Evolutionary conservation across 2,329 filamentous ascomycete genomes (phyloP), one percentile per base, ranked within the genome.

Genomic region (Colletotrichum aenigma): DNA sequence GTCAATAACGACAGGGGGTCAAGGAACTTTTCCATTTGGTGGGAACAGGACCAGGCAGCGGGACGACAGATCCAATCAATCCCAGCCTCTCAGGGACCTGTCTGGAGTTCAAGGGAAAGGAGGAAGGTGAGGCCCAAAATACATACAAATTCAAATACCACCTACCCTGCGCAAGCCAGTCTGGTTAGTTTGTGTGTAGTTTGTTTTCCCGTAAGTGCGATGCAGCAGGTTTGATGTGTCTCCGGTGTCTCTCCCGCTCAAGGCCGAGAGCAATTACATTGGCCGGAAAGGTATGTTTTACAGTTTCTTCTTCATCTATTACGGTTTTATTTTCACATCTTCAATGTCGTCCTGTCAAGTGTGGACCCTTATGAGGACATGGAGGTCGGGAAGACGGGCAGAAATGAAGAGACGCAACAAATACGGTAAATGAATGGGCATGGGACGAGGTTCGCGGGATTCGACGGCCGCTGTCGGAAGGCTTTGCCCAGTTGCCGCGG

Each of bases 271-370:
- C 34, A 52, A 60, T 21, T 26, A 30, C 12, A 62, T 43, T 32
- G 65, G 30, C 38, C 18, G 52, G 52, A 43, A 18, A 48, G 6
- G 43, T 24, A 48, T 73, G 73, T 65, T 72, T 65, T 52, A 73
- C 28, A 75, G 64, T 75, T 74, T 76, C 58, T 72, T 68, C 48
- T 73, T 73, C 62, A 60, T 73, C 26, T 52, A 73, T 65, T 61
- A 73, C 70, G 74, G 56, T 76, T 75, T 76, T 21, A 21, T 52
- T 58, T 66, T 74, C 65, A 58, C 26, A 18, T 43, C 21, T 52
- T 21, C 58, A 64, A 36, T 60, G 34, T 52, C 56, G 64, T 68
- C 32, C 56, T 60, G 73, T 36, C 64, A 65, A 28, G 58, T 66
- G 66, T 28, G 72, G 64, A 58, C 70, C 73, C 56, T 34, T 30